Base-by-base conservation (phyloP, 768 basidiomycete genomes). In the Pholiota conissans region DNA sequence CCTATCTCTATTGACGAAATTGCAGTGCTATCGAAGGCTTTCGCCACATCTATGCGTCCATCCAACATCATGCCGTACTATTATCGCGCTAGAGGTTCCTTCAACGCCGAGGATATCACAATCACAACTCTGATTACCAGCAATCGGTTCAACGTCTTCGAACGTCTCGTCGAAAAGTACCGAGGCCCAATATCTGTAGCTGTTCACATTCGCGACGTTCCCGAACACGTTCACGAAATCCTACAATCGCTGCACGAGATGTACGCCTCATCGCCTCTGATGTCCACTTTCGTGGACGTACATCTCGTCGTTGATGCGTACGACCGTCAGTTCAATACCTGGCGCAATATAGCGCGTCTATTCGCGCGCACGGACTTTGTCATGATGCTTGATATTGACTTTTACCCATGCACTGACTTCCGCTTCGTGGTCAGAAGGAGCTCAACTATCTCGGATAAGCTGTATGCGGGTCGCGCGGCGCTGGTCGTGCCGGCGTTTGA, bases 381-480 rank as follows among this genome's bases (percentile, higher is more conserved):
- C 56, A 90, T 95, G 86, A 90, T 94, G 87, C 84, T 95, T 51
- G 94, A 95, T 68, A 87, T 95, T 59, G 93, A 95, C 69, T 94
- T 95, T 69, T 87, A 82, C 29, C 71, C 90, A 10, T 93, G 92
- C 69, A 93, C 93, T 47, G 85, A 91, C 73, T 91, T 93, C 70
- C 80, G 89, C 56, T 67, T 72, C 27, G 76, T 82, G 8, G 74
- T 92, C 60, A 79, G 78, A 51, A 73, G 73, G 10, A 77, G 76
- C 62, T 64, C 70, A 79, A 59, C 56, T 14, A 63, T 69, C 27
- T 55, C 55, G 65, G 68, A 72, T 27, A 79, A 78, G 62, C 73
- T 94, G 55, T 75, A 76, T 22, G 78, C 74, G 49, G 92, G 91
- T 3, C 65, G 74, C 14, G 80, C 84, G 16, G 93, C 91, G 2